Evolutionary conservation across 306 rosid genomes (phyloP), one percentile per base, ranked within the genome.

Genomic region (Spatholobus suberectus): DNA sequence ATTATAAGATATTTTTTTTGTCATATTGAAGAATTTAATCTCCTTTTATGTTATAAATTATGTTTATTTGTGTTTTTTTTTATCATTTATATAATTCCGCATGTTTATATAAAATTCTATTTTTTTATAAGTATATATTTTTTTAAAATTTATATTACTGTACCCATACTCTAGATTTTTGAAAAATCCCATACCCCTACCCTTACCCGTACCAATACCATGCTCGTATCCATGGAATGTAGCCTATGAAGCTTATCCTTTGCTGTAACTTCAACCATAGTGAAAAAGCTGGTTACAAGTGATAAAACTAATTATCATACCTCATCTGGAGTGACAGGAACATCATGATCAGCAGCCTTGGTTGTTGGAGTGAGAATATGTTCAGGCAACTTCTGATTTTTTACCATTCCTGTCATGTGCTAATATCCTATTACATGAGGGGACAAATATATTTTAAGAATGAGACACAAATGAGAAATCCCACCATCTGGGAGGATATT

Each of bases 361-460:
- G 99, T 94, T 69, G 99, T 96, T 65, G 98, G 99, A 46, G 99
- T 94, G 80, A 96, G 91, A 75, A 96, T 96, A 89, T 86, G 92
- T 70, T 86, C 54, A 44, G 91, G 81, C 80, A 96, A 91, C 89
- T 90, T 96, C 75, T 96, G 91, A 79, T 93, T 96, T 88, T 96
- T 96, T 17, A 88, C 92, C 91, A 96, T 76, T 67, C 97, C 99
- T 94, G 75, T 61, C 27, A 80, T 38, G 77, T 71, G 44, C 21
- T 44, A 76, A 72, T 65, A 81, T 38, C 73, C 65, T 38, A 82
- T 87, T 70, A 88, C 43, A 73, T 8, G 57, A 20, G 24, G 26
- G 61, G 38, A 13, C 18, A 26, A 27, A 32, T n/a, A 1, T 44
- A 20, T 26, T 21, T 38, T 1, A 67, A 75, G 82, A 74, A 81